Evolutionary conservation across 805 yeast genomes (phyloP).

Genomic region (Metschnikowia gruessii): DNA sequence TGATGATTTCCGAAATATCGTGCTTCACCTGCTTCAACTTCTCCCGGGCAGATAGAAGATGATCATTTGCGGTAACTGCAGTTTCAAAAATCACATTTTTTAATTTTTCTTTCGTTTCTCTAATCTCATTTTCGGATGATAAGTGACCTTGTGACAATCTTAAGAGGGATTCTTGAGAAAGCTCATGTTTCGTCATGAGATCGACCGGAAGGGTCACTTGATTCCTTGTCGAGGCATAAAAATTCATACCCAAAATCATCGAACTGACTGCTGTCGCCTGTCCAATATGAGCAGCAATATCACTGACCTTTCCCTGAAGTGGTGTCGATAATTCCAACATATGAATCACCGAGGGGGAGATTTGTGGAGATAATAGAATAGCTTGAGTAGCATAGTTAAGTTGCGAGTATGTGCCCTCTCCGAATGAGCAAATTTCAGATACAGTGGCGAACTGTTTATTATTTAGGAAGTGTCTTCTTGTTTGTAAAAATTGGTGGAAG

Average conservation of each 20-base stretch:
- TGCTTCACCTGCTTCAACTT: conserved; percentile 42
- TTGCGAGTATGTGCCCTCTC: conserved; percentile 79
- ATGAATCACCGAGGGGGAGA: conserved; percentile 54
- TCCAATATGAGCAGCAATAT: conserved; percentile 76
- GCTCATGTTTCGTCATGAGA: conserved; percentile 46
- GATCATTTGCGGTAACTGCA: conserved; percentile 78
- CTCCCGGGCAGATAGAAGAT: conserved; percentile 63
- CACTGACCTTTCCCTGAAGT: conserved; percentile 48
- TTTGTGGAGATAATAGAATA: conserved; percentile 50
- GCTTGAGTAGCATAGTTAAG: conserved; percentile 65
- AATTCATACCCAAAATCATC: conserved; percentile 56
- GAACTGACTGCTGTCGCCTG: conserved; percentile 75
- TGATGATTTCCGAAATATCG: conserved; percentile 34
- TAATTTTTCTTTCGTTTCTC: conserved; percentile 35
- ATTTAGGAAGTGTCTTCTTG: conserved; percentile 53
- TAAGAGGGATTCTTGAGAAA: conserved; percentile 65
- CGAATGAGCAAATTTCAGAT: conserved; percentile 66
- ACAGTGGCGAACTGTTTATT: conserved; percentile 45
- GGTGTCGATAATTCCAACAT: conserved; percentile 45
- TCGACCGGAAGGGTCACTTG: conserved; percentile 63
- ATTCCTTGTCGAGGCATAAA: conserved; percentile 50
- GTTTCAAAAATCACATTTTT: conserved; percentile 64
- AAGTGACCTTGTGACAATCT: conserved; percentile 46
- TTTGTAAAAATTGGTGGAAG: conserved; percentile 58
- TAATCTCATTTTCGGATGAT: conserved; percentile 22